phyloP scores from a whole-genome alignment of 1,139 yeast species.

The Candida anutae region DNA sequence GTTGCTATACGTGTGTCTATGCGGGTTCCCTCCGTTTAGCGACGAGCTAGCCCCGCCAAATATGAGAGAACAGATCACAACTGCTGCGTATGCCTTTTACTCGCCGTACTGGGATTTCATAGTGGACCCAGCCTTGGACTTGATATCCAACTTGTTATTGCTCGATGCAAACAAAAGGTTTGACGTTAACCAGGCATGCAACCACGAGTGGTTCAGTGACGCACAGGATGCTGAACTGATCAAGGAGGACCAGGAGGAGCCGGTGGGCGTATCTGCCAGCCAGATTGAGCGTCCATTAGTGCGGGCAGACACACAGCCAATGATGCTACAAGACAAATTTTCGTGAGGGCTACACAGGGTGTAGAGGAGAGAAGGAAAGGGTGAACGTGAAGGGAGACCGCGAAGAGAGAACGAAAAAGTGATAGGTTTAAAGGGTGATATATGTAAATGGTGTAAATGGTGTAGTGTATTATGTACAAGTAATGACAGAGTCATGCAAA shows the following conservation, averaged over 20 bases:
- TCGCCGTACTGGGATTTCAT: constrained; percentile 77
- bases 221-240: too few relatives aligned
- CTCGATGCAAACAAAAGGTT: constrained; percentile 49
- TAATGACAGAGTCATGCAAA: constrained; percentile 3
- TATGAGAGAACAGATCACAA: constrained; percentile 65
- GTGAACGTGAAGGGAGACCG: too few relatives aligned
- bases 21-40: constrained; percentile 83
- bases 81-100: constrained; percentile 64
- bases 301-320: constrained; percentile 22
- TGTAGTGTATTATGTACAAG: constrained; percentile 3
- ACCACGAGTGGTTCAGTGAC: constrained; percentile 52
- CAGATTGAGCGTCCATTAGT: background rate
- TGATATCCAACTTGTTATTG: constrained; percentile 53
- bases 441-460: too few relatives aligned
- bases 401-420: too few relatives aligned
- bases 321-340: constrained; percentile 26
- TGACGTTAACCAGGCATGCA: constrained; percentile 41
- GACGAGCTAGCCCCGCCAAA: constrained; percentile 75
- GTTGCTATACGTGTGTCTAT: constrained; percentile 62
- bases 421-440: too few relatives aligned
- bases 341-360: too few relatives aligned
- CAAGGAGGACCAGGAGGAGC: constrained; percentile 1
- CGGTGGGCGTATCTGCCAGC: constrained; percentile 1
- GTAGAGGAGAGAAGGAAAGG: too few relatives aligned
- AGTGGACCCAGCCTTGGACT: constrained; percentile 54